Percentiles rank a stretch among this genome's conserved stretches.
Conservation (phyloP, 2,329 filamentous ascomycete genomes). For the Helminthosporium solani region DNA sequence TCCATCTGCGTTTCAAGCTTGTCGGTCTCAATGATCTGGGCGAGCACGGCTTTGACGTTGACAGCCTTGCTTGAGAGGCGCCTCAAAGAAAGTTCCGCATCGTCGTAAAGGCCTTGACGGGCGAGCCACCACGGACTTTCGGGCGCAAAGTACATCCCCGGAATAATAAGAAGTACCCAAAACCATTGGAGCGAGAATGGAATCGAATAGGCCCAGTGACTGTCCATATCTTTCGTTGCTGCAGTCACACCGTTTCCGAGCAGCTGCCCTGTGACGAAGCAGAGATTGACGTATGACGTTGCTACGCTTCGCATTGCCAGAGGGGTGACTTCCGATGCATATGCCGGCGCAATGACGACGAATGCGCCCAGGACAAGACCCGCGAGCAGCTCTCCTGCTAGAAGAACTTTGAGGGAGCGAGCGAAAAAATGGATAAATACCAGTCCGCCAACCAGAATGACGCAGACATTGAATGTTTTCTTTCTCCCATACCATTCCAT, state of each 20-base stretch:
- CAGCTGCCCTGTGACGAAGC: slow-evolving; percentile 63
- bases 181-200: slow-evolving; percentile 70
- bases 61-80: slow-evolving; percentile 58
- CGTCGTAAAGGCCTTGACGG: slow-evolving; percentile 59
- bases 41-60: slow-evolving; percentile 58
- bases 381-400: slow-evolving; percentile 61
- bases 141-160: slow-evolving; percentile 66
- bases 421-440: slow-evolving; percentile 67
- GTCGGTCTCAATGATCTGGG: slow-evolving; percentile 86
- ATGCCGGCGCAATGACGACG: slow-evolving; percentile 59
- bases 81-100: slow-evolving; percentile 66
- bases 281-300: slow-evolving; percentile 62
- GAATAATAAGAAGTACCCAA: slow-evolving; percentile 65
- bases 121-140: slow-evolving; percentile 77
- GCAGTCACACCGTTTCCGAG: slow-evolving; percentile 48
- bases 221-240: slow-evolving; percentile 29
- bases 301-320: slow-evolving; percentile 58
- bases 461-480: slow-evolving; percentile 23
- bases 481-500: slow-evolving; percentile 43
- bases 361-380: slow-evolving; percentile 63
- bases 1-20: slow-evolving; percentile 61
- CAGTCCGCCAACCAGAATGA: slow-evolving; percentile 39
- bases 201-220: slow-evolving; percentile 66
- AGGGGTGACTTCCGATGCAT: slow-evolving; percentile 67
- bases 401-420: slow-evolving; percentile 54